phyloP scores from a whole-genome alignment of 345 rosid species.

The Lagerstroemia speciosa region DNA sequence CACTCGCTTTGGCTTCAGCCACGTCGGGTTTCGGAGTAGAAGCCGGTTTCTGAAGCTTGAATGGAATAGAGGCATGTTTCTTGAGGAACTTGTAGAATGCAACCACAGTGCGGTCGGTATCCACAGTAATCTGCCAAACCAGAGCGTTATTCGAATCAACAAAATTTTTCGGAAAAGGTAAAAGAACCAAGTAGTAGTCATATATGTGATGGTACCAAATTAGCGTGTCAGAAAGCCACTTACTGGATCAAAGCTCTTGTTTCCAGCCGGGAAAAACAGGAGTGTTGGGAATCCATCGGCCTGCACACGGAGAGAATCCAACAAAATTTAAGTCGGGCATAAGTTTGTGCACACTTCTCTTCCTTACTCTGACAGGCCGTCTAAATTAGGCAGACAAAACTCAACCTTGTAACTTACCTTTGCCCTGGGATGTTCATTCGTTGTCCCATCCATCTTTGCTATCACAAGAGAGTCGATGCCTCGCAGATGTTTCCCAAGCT shows the following conservation, averaged over 20 bases:
- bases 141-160: background rate
- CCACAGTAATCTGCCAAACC: conserved; percentile 65
- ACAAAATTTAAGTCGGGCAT: background rate
- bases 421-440: conserved; percentile 95
- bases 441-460: conserved; percentile 99
- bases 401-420: conserved; percentile 45
- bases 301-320: conserved; percentile 30
- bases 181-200: background rate
- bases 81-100: conserved; percentile 84
- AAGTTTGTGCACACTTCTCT: background rate
- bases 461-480: conserved; percentile 76
- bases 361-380: too few relatives aligned
- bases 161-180: background rate
- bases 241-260: conserved; percentile 22
- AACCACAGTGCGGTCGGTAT: conserved; percentile 86
- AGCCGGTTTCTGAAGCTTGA: conserved; percentile 80
- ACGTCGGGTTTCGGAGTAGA: conserved; percentile 38
- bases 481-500: conserved; percentile 80
- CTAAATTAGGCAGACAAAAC: background rate
- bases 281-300: conserved; percentile 91
- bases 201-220: background rate
- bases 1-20: conserved; percentile 25
- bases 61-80: conserved; percentile 84
- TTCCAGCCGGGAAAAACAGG: conserved; percentile 45
- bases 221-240: conserved; percentile 13